A percentile compares a stretch with the other conserved stretches of the same genome.
Evolutionary conservation across 164 flowering plant genomes (phyloP).

Genomic region (Umbilicus rupestris): DNA sequence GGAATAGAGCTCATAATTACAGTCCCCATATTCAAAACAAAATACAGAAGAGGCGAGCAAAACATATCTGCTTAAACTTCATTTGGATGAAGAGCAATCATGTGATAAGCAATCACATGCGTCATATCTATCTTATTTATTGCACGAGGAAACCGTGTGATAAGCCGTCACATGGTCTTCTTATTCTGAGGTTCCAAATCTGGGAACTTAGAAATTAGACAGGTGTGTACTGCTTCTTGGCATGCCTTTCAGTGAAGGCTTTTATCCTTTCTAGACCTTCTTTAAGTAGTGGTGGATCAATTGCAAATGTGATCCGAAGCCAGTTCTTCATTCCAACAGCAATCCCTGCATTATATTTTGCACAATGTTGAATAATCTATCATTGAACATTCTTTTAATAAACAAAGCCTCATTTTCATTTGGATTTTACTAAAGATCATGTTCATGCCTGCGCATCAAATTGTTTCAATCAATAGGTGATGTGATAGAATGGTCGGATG

Average conservation of each 20-base stretch:
- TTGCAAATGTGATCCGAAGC: constrained; percentile 26
- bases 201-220: background rate
- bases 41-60: no score
- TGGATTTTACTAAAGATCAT: background rate
- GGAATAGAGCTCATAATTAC: no score
- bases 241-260: constrained; percentile 22
- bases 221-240: constrained; percentile 13
- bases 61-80: no score
- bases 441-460: background rate
- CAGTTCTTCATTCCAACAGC: constrained; percentile 31
- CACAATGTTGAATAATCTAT: background rate
- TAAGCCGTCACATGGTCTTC: background rate
- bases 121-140: no score
- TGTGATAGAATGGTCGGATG: background rate
- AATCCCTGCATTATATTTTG: constrained; percentile 17
- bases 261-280: constrained; percentile 25
- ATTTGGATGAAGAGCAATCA: no score
- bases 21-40: no score
- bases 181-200: background rate
- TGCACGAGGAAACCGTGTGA: background rate
- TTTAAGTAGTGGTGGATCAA: constrained; percentile 23
- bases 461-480: background rate
- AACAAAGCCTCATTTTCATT: background rate
- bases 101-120: no score
- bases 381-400: background rate